These are phyloP conservation scores for Penicillium coffeae DNA, from an alignment of 495 filamentous ascomycete genomes.

Conservation along the genomic window DNA sequence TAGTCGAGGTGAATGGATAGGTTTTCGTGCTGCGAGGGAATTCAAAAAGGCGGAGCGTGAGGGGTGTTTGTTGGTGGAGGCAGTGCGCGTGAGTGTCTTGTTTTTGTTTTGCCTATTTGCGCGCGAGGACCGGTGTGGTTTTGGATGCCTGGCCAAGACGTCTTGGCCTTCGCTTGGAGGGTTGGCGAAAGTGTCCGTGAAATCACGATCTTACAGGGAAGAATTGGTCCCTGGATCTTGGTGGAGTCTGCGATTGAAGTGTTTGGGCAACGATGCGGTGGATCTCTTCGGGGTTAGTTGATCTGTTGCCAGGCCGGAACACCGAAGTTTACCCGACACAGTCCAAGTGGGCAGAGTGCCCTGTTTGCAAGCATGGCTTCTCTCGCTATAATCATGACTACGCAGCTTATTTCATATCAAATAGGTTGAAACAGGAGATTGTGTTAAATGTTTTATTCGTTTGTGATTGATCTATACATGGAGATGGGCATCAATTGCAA, in stretches of 20 bases:
- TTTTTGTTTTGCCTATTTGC: slow-evolving; percentile 26
- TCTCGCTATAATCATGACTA: no score
- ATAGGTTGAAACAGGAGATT: no score
- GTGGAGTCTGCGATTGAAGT: slow-evolving; percentile 3
- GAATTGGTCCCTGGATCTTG: neutral
- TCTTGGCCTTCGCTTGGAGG: no score
- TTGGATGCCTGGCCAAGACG: neutral
- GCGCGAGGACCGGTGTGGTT: slow-evolving; percentile 1
- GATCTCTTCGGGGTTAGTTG: neutral
- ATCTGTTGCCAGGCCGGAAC: neutral
- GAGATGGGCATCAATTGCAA: neutral
- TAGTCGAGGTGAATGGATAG: neutral
- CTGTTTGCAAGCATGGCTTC: no score
- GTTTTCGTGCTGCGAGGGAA: no score
- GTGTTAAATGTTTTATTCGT: neutral
- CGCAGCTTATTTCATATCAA: no score
- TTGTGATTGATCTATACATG: neutral
- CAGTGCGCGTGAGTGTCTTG: slow-evolving; percentile 6
- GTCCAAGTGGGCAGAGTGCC: no score
- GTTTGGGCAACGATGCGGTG: slow-evolving; percentile 3
- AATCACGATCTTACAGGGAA: neutral
- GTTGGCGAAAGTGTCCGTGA: neutral
- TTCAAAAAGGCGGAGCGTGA: neutral
- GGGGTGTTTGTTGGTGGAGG: neutral
- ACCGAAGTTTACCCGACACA: neutral